Conservation (phyloP, 1,284 basidiomycete genomes). For the Cryptococcus sp. region DNA sequence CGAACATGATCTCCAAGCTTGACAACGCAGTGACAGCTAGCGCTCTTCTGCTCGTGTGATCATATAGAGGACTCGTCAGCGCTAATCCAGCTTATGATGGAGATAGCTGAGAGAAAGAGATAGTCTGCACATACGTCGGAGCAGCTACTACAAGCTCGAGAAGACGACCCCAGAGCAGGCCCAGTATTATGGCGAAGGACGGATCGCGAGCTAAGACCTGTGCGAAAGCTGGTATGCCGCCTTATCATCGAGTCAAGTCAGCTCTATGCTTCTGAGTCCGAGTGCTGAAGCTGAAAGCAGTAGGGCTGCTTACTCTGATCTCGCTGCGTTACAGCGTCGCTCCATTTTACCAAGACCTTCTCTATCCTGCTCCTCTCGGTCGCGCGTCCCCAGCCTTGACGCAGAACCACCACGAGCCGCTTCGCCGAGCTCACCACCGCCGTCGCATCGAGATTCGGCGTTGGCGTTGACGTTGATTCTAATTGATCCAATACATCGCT, state of each 20-base stretch:
- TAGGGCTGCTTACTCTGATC: background rate
- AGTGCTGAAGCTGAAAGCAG: too few relatives aligned
- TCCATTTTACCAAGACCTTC: conserved; percentile 25
- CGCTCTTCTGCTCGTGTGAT: conserved; percentile 17
- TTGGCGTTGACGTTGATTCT: conserved; percentile 2
- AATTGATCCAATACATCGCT: conserved; percentile 15
- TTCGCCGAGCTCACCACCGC: conserved; percentile 16
- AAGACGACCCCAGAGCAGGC: background rate
- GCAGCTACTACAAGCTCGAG: background rate
- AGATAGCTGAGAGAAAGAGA: background rate
- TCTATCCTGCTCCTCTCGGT: conserved; percentile 11
- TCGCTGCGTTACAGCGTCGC: conserved; percentile 3
- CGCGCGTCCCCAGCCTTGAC: conserved; percentile 8
- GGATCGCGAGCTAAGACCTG: conserved; percentile 2
- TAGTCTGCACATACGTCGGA: background rate
- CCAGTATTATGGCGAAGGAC: background rate
- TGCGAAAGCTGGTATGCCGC: conserved; percentile 3
- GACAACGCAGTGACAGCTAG: conserved; percentile 14
- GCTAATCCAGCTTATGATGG: background rate
- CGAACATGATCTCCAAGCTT: conserved; percentile 22
- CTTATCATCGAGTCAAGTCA: background rate
- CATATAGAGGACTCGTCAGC: background rate
- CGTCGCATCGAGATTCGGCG: conserved; percentile 8
- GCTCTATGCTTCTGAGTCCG: too few relatives aligned
- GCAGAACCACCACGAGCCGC: conserved; percentile 19